Conservation (phyloP, 1,284 basidiomycete genomes). For the Mycena citricolor region DNA sequence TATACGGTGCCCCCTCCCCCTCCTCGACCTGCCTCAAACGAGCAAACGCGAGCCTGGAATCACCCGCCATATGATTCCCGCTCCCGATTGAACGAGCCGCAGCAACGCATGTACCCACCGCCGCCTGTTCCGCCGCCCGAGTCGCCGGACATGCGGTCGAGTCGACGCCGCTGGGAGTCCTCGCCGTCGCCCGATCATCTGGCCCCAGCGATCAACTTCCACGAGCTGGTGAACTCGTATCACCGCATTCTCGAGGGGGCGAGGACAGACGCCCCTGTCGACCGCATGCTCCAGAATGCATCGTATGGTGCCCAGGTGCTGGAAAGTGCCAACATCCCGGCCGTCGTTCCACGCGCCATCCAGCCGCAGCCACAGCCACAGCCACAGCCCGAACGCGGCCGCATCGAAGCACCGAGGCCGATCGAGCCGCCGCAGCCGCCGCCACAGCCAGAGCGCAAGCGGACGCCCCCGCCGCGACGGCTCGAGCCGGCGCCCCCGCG, state of each 20-base stretch:
- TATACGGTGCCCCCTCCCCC: slow-evolving; percentile 11
- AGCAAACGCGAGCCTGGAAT: slow-evolving; percentile 9
- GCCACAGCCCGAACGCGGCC: slow-evolving; percentile 3
- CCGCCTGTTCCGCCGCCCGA: slow-evolving; percentile 15
- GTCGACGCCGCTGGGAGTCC: too few relatives aligned
- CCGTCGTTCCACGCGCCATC: slow-evolving; percentile 6
- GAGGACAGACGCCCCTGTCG: slow-evolving; percentile 26
- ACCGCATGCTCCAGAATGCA: slow-evolving; percentile 45
- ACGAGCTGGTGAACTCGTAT: slow-evolving; percentile 21
- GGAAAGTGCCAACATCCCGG: slow-evolving; percentile 37
- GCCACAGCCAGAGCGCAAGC: slow-evolving; percentile 6
- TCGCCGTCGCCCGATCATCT: too few relatives aligned
- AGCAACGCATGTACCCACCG: slow-evolving; percentile 10
- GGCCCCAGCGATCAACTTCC: slow-evolving; percentile 16
- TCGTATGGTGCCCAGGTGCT: slow-evolving; percentile 53
- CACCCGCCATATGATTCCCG: slow-evolving; percentile 17
- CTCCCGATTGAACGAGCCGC: slow-evolving; percentile 12
- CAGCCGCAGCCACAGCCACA: slow-evolving; percentile 12
- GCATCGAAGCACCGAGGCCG: slow-evolving; percentile 11
- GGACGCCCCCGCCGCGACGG: background rate
- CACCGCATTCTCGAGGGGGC: slow-evolving; percentile 19
- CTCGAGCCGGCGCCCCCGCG: background rate
- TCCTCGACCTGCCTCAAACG: slow-evolving; percentile 11
- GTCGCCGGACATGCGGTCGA: too few relatives aligned
- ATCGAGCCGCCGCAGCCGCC: slow-evolving; percentile 4